Evolutionary conservation across 73 alveolate genomes (phyloP).

Genomic region (Paramecium pentaurelia): DNA sequence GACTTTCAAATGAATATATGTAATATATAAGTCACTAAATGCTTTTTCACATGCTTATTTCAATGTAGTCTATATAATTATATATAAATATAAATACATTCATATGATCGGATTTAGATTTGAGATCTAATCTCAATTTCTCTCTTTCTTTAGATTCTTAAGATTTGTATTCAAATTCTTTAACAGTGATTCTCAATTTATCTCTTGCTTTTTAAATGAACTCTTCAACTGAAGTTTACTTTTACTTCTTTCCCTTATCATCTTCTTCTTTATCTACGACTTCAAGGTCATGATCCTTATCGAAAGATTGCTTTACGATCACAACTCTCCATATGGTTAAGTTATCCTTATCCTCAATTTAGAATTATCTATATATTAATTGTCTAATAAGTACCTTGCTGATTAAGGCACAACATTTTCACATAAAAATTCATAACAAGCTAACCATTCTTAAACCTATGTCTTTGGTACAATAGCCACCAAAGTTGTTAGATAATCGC

Average conservation of each 20-base stretch:
- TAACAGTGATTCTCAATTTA: conserved; percentile 63
- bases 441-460: conserved; percentile 48
- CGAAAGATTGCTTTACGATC: conserved; percentile 57
- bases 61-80: conserved; percentile 55
- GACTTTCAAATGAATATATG: conserved; percentile 74
- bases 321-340: conserved; percentile 78
- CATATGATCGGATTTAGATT: conserved; percentile 64
- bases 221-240: conserved; percentile 56
- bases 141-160: conserved; percentile 64
- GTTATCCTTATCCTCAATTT: conserved; percentile 79
- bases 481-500: conserved; percentile 65
- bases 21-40: conserved; percentile 79
- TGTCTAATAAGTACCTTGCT: conserved; percentile 50
- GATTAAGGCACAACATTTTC: conserved; percentile 66
- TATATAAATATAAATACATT: not conserved
- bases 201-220: conserved; percentile 64
- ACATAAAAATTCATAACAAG: conserved; percentile 59
- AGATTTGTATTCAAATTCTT: conserved; percentile 71
- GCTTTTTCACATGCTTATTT: conserved; percentile 71
- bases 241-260: conserved; percentile 3
- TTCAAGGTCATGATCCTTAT: not conserved
- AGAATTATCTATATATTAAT: conserved; percentile 53
- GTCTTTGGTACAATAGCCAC: conserved; percentile 64
- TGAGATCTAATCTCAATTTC: conserved; percentile 61
- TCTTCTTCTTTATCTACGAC: not conserved